Percentiles rank a stretch among this genome's conserved stretches.
Evolutionary conservation across 148 eudicot genomes (phyloP).

Genomic region (Chenopodium suecicum): DNA sequence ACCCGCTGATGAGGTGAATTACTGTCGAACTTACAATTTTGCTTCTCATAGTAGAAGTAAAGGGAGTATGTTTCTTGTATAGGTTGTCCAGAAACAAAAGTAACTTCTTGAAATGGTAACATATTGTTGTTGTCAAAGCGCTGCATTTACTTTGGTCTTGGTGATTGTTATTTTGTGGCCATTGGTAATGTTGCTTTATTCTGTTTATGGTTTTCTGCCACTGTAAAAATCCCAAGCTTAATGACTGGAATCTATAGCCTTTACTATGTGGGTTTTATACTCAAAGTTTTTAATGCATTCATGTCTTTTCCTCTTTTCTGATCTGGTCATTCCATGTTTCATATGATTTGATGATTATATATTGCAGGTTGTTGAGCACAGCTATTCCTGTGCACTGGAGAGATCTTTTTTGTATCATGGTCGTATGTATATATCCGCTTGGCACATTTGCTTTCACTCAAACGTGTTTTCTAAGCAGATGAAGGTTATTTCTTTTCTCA

Average conservation of each 20-base stretch:
- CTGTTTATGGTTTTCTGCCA: not conserved
- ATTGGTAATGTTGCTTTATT: not conserved
- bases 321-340: not conserved
- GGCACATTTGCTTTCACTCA: constrained; percentile 97
- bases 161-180: not conserved
- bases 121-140: not conserved
- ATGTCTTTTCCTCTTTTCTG: not conserved
- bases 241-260: not conserved
- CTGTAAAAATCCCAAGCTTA: not conserved
- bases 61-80: not conserved
- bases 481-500: constrained; percentile 55
- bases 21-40: not conserved
- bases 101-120: not conserved
- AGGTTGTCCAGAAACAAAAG: not conserved
- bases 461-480: constrained; percentile 91
- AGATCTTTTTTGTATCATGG: constrained; percentile 96
- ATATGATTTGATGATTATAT: constrained; percentile 19
- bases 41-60: not conserved
- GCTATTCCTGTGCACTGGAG: constrained; percentile 96
- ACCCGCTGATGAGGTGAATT: constrained; percentile 74
- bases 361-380: constrained; percentile 75
- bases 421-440: constrained; percentile 84
- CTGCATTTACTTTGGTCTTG: not conserved
- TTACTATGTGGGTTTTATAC: not conserved
- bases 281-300: not conserved